A percentile compares a stretch with the other conserved stretches of the same genome.
Evolutionary conservation across 192 early-diverging fungal species (phyloP).

Genomic region (Podochytrium sp.): DNA sequence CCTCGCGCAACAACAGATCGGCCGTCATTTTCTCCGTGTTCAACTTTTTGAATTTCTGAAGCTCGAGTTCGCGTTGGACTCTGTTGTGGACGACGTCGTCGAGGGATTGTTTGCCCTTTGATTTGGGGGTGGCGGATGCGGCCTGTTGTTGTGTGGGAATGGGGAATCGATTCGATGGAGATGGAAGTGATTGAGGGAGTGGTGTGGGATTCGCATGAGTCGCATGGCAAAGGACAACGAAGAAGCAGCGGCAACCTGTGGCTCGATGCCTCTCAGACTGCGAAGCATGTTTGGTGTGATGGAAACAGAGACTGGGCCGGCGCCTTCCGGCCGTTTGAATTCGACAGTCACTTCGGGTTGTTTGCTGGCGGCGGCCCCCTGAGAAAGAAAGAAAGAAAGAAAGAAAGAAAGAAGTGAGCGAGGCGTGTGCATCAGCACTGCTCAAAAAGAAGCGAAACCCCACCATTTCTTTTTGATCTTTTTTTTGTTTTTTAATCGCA

Average conservation of each 20-base stretch:
- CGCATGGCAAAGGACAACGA: background rate
- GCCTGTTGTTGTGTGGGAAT: no score
- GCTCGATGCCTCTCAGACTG: conserved; percentile 5
- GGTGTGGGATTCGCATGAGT: no score
- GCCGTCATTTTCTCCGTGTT: conserved; percentile 47
- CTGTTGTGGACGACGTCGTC: conserved; percentile 40
- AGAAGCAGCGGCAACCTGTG: background rate
- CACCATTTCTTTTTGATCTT: background rate
- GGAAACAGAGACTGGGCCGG: conserved; percentile 27
- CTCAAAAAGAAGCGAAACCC: background rate
- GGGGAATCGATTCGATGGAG: no score
- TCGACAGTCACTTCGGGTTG: conserved; percentile 10
- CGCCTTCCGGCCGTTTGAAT: conserved; percentile 17
- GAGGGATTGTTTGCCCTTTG: conserved; percentile 7
- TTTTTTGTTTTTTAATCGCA: conserved; percentile 1
- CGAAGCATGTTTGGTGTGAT: conserved; percentile 27
- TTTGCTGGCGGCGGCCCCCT: conserved; percentile 1
- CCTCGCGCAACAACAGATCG: conserved; percentile 47
- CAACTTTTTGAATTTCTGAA: conserved; percentile 38
- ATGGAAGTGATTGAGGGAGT: no score
- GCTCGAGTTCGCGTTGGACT: conserved; percentile 43
- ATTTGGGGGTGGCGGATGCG: background rate
- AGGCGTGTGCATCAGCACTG: no score
- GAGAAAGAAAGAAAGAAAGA: background rate
- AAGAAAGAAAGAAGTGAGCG: background rate